Evolutionary conservation across 768 basidiomycete genomes (phyloP).

Genomic region (Mrakia gelida): DNA sequence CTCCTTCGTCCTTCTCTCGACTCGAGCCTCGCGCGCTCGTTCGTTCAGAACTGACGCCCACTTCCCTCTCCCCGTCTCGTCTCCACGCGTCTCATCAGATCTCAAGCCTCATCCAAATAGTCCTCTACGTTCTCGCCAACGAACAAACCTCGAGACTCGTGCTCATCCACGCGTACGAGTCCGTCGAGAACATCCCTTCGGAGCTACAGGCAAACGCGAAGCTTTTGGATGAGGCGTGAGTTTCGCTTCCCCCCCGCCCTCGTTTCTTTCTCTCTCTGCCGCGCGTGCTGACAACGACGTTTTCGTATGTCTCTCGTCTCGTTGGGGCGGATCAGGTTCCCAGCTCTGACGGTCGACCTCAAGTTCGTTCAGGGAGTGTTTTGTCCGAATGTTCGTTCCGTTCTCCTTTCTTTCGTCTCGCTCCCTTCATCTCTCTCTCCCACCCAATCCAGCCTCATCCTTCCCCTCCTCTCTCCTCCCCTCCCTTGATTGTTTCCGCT

Average conservation of each 20-base stretch:
- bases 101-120: conserved; percentile 59
- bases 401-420: conserved; percentile 31
- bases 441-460: background rate
- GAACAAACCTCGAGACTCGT: conserved; percentile 68
- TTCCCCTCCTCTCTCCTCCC: conserved; percentile 50
- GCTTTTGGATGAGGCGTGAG: conserved; percentile 33
- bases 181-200: conserved; percentile 56
- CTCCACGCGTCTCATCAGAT: conserved; percentile 53
- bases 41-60: too few relatives aligned
- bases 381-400: conserved; percentile 31
- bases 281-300: background rate
- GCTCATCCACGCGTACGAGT: conserved; percentile 62
- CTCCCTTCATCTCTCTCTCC: background rate
- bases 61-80: too few relatives aligned
- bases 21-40: too few relatives aligned
- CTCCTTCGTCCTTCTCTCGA: background rate
- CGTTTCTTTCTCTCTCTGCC: background rate
- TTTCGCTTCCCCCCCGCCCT: too few relatives aligned
- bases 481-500: conserved; percentile 30
- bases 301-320: conserved; percentile 51
- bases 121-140: conserved; percentile 62
- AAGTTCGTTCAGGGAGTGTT: conserved; percentile 43
- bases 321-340: conserved; percentile 51
- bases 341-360: conserved; percentile 60
- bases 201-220: conserved; percentile 70